phyloP scores from a whole-genome alignment of 139 green algal species.

The Chlamydomonas sp. region DNA sequence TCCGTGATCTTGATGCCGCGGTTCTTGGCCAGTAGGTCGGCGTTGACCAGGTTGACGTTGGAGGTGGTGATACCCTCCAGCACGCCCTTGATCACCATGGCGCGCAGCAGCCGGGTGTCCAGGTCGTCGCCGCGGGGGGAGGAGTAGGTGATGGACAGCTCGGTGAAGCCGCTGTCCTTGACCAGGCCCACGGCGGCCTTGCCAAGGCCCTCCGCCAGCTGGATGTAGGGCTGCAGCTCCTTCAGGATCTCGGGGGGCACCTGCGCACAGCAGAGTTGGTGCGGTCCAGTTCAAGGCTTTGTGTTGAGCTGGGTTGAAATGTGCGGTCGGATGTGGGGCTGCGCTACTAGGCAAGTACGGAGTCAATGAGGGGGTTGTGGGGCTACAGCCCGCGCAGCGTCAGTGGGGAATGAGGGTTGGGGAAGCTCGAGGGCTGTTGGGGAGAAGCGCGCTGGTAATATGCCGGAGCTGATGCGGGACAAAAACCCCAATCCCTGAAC shows the following conservation, averaged over 20 bases:
- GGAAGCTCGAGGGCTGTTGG: no score
- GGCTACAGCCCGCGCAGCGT: background rate
- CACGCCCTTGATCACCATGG: constrained; percentile 92
- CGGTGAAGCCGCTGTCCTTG: constrained; percentile 69
- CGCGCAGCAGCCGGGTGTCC: constrained; percentile 93
- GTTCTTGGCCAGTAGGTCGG: constrained; percentile 93
- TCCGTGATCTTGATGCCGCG: constrained; percentile 76
- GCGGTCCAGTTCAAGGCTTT: background rate
- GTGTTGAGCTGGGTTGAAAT: no score
- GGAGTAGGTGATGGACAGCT: constrained; percentile 89
- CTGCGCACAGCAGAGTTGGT: constrained; percentile 21
- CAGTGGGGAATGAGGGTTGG: background rate
- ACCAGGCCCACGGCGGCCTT: constrained; percentile 58
- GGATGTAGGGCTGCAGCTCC: constrained; percentile 90
- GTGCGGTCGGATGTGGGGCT: no score
- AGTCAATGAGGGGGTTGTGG: background rate
- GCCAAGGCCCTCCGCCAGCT: constrained; percentile 81
- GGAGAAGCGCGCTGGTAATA: no score
- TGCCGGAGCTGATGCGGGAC: no score
- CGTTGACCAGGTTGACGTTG: constrained; percentile 95
- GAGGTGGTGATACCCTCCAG: constrained; percentile 76
- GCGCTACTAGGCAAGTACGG: background rate
- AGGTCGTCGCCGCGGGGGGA: constrained; percentile 85
- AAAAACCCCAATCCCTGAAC: no score
- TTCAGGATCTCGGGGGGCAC: constrained; percentile 88